Evolutionary conservation across 192 early-diverging fungal genomes (phyloP), one percentile per base, ranked within the genome.

Genomic region (Diversispora epigaea): DNA sequence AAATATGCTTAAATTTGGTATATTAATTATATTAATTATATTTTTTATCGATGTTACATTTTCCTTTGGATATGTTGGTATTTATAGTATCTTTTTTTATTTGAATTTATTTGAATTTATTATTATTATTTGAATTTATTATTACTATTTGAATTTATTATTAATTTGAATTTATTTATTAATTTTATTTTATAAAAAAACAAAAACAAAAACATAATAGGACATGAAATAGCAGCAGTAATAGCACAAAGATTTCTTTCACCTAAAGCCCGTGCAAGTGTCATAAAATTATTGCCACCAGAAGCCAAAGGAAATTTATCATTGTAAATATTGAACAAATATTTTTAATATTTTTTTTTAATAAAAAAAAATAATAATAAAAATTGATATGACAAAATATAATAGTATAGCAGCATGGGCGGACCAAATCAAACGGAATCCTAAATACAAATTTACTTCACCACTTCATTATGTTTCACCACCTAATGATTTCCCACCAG

Each of bases 211-310:
- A 32, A 32, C 0, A 32, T n/a, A 32, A 32, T 1, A 79, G 82
- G 82, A 7, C 82, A 83, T 60, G 71, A 79, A 22, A 45, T 83
- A 56, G 79, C 79, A 70, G 82, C 79, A 10, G 65, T 64, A 15
- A 83, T 84, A 55, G 83, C 79, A 17, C 80, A 82, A 57, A 76
- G 73, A 45, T 84, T 79, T 76, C 68, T 84, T 49, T 76, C 77
- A 2, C 74, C 83, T 3, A 61, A 64, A 10, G 78, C 77, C 0
- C 62, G 73, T 15, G 41, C 22, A 15, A 56, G 72, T n/a, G 39
- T 84, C 56, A 41, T 25, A 39, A 40, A 52, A 15, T 73, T 84
- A 52, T 75, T 84, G 3, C 56, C 69, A 0, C 19, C 47, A 6
- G 62, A 68, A 6, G 77, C 81, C 15, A 54, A 79, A 2, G 83